These are phyloP conservation scores for Leishmania lainsoni DNA, from an alignment of 208 protist genomes.

Conservation along the genomic window DNA sequence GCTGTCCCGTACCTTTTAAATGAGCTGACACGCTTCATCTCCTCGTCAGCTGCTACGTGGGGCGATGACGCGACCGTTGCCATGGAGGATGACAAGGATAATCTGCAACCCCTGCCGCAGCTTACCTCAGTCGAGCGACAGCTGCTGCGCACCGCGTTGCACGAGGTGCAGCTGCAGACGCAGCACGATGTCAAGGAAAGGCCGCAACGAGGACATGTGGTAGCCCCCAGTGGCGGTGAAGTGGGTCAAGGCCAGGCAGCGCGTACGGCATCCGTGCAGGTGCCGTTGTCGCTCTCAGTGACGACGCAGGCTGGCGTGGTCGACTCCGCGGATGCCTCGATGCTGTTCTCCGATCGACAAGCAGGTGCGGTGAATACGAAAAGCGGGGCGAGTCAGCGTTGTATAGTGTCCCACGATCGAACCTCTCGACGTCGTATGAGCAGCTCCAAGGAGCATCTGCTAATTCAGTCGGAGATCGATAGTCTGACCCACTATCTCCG, in stretches of 20 bases:
- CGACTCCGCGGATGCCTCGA: neutral
- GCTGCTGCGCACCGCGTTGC: constrained; percentile 35
- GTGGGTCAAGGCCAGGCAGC: neutral
- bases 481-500: constrained; percentile 1
- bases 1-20: constrained; percentile 19
- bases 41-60: neutral
- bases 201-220: neutral
- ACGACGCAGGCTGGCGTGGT: neutral
- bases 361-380: neutral
- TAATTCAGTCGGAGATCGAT: constrained; percentile 2
- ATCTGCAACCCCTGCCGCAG: neutral
- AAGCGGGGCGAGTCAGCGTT: neutral
- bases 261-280: constrained; percentile 1
- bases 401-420: neutral
- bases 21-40: constrained; percentile 18
- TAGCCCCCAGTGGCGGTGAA: neutral
- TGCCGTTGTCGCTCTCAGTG: neutral
- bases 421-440: neutral
- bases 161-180: constrained; percentile 6
- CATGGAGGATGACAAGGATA: neutral
- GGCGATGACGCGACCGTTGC: neutral
- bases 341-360: neutral
- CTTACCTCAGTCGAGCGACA: constrained; percentile 38
- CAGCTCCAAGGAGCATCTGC: neutral
- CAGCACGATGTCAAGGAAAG: neutral